Conservation (phyloP, 805 yeast genomes). For the Nakazawaea molendinolei region DNA sequence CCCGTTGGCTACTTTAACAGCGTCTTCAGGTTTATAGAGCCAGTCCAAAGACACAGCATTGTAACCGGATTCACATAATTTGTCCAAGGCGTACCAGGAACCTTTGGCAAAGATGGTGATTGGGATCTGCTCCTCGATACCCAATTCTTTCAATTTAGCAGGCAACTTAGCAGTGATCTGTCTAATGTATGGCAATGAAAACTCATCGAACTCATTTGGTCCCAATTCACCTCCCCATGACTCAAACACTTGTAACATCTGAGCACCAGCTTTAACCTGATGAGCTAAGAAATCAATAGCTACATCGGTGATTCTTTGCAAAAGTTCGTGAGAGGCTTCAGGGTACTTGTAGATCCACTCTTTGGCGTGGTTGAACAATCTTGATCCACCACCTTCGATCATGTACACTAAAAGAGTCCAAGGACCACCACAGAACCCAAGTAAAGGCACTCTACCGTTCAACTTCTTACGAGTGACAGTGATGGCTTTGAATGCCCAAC, state of each 20-base stretch:
- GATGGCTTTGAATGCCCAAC: slow-evolving; percentile 94
- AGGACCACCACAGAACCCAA: slow-evolving; percentile 97
- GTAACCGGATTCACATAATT: slow-evolving; percentile 74
- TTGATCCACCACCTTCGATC: slow-evolving; percentile 97
- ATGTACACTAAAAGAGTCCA: slow-evolving; percentile 96
- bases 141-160: slow-evolving; percentile 60
- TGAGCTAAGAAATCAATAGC: slow-evolving; percentile 89
- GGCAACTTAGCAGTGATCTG: slow-evolving; percentile 72
- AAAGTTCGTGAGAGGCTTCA: slow-evolving; percentile 58
- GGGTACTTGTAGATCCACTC: slow-evolving; percentile 87
- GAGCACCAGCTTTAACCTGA: slow-evolving; percentile 97
- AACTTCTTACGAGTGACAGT: slow-evolving; percentile 82
- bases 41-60: slow-evolving; percentile 91
- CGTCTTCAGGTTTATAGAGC: slow-evolving; percentile 80
- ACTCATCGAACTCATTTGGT: slow-evolving; percentile 80
- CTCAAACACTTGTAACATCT: slow-evolving; percentile 94
- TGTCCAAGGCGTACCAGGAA: slow-evolving; percentile 94
- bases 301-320: slow-evolving; percentile 76
- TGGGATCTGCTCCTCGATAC: slow-evolving; percentile 68
- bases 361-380: slow-evolving; percentile 83
- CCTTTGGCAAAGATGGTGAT: slow-evolving; percentile 91
- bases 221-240: slow-evolving; percentile 98
- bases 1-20: slow-evolving; percentile 65
- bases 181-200: slow-evolving; percentile 80
- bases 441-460: slow-evolving; percentile 84